These are phyloP conservation scores for Hypomontagnella submonticulosa DNA, from an alignment of 495 filamentous ascomycete species.

Conservation along the genomic window DNA sequence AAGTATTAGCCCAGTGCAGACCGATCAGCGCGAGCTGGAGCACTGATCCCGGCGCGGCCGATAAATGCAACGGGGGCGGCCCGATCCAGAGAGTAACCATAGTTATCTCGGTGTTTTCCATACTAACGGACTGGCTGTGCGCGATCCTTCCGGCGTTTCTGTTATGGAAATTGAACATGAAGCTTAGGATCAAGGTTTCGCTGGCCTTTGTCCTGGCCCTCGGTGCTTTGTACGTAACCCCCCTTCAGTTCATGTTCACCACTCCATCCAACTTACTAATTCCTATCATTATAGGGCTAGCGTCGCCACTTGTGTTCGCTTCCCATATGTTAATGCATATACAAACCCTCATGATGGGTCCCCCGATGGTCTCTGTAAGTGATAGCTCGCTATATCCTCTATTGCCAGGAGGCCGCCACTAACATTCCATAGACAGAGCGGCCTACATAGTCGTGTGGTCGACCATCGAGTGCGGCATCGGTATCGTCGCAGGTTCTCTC, in stretches of 20 bases:
- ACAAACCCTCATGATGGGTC: background rate
- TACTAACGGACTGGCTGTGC: conserved; percentile 34
- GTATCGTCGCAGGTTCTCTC: conserved; percentile 40
- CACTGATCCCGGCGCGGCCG: background rate
- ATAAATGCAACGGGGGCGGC: background rate
- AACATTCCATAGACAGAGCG: conserved; percentile 14
- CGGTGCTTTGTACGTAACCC: conserved; percentile 30
- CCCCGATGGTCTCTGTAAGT: conserved; percentile 22
- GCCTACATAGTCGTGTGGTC: conserved; percentile 32
- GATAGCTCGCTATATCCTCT: background rate
- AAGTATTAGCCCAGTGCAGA: conserved; percentile 21
- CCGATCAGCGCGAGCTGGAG: conserved; percentile 29
- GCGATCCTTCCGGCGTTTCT: conserved; percentile 31
- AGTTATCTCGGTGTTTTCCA: conserved; percentile 10
- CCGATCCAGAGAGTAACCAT: background rate
- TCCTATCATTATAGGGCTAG: conserved; percentile 23
- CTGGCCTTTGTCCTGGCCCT: conserved; percentile 36
- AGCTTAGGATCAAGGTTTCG: conserved; percentile 24
- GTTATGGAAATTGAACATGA: conserved; percentile 41
- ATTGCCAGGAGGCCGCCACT: background rate
- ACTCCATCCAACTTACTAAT: conserved; percentile 9
- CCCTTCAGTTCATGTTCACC: background rate
- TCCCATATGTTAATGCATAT: conserved; percentile 21
- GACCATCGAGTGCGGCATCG: conserved; percentile 38
- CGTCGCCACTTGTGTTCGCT: conserved; percentile 28